phyloP scores from a whole-genome alignment of 225 moss, liverwort and hornwort species.

The Takakia lepidozioides region DNA sequence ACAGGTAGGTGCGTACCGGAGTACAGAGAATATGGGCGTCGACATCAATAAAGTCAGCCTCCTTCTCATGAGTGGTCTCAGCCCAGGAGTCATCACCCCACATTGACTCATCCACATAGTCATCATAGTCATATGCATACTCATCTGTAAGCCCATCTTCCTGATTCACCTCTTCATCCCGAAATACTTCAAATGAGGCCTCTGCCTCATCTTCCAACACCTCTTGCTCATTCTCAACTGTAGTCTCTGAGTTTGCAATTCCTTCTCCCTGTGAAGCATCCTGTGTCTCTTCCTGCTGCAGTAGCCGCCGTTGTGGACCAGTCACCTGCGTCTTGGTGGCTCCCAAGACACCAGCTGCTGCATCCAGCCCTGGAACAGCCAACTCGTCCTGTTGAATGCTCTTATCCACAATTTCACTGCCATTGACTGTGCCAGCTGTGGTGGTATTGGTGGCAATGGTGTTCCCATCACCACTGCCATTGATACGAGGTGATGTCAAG shows the following conservation, averaged over 20 bases:
- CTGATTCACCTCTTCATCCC: slow-evolving; percentile 67
- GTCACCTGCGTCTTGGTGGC: too few species aligned
- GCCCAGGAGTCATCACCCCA: slow-evolving; percentile 92
- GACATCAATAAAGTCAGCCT: slow-evolving; percentile 63
- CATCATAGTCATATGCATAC: slow-evolving; percentile 94
- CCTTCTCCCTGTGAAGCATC: too few species aligned
- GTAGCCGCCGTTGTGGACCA: slow-evolving; percentile 35
- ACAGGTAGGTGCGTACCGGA: slow-evolving; percentile 37
- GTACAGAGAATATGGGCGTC: slow-evolving; percentile 94
- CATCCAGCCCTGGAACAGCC: too few species aligned
- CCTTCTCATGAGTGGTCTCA: slow-evolving; percentile 50
- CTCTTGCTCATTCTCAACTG: slow-evolving; percentile 63
- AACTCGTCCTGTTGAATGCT: too few species aligned
- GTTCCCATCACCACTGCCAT: too few species aligned
- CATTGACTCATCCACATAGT: slow-evolving; percentile 94
- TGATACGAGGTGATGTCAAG: too few species aligned
- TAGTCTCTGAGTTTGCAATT: slow-evolving; percentile 20
- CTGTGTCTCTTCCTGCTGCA: too few species aligned
- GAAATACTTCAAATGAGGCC: slow-evolving; percentile 70
- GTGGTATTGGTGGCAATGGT: too few species aligned
- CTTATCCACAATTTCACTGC: too few species aligned
- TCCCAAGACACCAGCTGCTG: too few species aligned
- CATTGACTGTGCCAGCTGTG: too few species aligned
- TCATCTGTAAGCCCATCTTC: slow-evolving; percentile 94
- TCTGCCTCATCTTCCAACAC: slow-evolving; percentile 67